These are phyloP conservation scores for Mycosphaerella arachidis DNA, from an alignment of 2,329 filamentous ascomycete genomes.

Conservation along the genomic window DNA sequence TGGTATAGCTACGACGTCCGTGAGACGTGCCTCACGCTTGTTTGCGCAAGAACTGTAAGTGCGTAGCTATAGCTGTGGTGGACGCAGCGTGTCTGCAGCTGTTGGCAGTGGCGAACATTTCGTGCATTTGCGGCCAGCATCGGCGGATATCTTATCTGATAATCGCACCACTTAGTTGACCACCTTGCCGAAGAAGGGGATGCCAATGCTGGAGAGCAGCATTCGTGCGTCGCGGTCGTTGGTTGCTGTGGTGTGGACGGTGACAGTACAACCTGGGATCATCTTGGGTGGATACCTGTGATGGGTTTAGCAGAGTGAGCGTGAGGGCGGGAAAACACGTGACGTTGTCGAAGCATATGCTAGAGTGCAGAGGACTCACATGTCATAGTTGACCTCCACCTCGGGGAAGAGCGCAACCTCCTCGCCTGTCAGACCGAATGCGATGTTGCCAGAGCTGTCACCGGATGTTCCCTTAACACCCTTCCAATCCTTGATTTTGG, in stretches of 20 bases:
- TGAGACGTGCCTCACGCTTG: background rate
- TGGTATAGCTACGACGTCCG: background rate
- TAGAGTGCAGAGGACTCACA: conserved; percentile 53
- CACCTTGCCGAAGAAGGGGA: conserved; percentile 79
- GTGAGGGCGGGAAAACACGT: background rate
- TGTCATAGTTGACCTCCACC: conserved; percentile 88
- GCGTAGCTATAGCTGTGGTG: background rate
- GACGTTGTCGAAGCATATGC: background rate
- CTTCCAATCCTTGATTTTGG: conserved; percentile 92
- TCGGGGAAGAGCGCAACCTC: conserved; percentile 85
- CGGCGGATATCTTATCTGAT: background rate
- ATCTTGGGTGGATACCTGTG: conserved; percentile 63
- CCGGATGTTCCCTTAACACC: conserved; percentile 74
- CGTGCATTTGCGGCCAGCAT: background rate
- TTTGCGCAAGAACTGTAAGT: background rate
- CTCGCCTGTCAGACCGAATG: conserved; percentile 71
- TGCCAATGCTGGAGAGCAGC: conserved; percentile 64
- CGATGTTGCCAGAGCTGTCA: conserved; percentile 82
- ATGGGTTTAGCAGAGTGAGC: conserved; percentile 10
- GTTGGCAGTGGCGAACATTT: background rate
- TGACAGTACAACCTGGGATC: conserved; percentile 81
- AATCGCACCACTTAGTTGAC: conserved; percentile 41
- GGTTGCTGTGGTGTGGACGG: conserved; percentile 76
- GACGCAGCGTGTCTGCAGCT: background rate
- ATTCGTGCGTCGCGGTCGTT: conserved; percentile 81